phyloP scores from a whole-genome alignment of 2,329 filamentous ascomycete genomes.

The Blastomyces silverae region DNA sequence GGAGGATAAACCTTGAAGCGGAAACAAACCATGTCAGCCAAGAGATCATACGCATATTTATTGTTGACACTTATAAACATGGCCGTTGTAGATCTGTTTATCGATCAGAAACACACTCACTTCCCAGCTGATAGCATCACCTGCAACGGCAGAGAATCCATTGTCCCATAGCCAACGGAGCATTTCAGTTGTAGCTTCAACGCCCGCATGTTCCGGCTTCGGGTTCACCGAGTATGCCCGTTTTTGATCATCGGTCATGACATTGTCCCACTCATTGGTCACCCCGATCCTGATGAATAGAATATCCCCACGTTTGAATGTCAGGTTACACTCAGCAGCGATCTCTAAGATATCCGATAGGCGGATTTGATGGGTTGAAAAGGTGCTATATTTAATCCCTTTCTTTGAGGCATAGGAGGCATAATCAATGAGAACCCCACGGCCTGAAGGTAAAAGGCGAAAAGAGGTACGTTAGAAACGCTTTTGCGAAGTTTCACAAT shows the following conservation, averaged over 20 bases:
- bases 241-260: conserved; percentile 33
- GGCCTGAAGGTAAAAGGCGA: conserved; percentile 31
- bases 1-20: conserved; percentile 37
- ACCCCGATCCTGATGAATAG: conserved; percentile 45
- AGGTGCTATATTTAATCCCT: conserved; percentile 37
- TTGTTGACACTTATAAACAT: not conserved
- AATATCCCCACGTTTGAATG: conserved; percentile 47
- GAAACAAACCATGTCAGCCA: not conserved
- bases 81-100: conserved; percentile 5
- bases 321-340: conserved; percentile 39
- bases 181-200: conserved; percentile 46
- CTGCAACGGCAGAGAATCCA: conserved; percentile 52
- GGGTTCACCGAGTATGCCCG: conserved; percentile 32
- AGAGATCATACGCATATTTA: not conserved
- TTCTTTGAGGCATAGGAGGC: conserved; percentile 40
- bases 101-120: conserved; percentile 29
- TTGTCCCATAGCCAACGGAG: conserved; percentile 56
- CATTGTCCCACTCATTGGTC: conserved; percentile 38
- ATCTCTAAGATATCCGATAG: conserved; percentile 34
- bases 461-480: not conserved
- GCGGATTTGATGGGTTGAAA: conserved; percentile 39
- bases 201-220: conserved; percentile 42
- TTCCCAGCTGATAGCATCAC: conserved; percentile 53
- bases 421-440: conserved; percentile 50
- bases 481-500: not conserved